phyloP scores from a whole-genome alignment of 768 basidiomycete genomes.

The Coprinellus micaceus region DNA sequence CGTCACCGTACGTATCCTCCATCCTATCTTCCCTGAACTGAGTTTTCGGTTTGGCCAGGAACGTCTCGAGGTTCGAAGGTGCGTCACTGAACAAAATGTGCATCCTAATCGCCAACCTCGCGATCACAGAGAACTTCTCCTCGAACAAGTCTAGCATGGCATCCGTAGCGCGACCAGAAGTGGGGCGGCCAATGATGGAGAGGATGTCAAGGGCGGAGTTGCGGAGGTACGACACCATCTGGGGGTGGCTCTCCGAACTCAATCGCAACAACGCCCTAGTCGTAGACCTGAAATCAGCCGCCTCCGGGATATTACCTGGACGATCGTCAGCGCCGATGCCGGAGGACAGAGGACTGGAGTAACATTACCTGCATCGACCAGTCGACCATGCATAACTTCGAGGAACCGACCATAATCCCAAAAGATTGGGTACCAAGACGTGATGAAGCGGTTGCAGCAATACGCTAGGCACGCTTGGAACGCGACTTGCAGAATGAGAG shows the following conservation, averaged over 20 bases:
- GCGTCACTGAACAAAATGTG: conserved; percentile 25
- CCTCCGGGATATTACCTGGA: conserved; percentile 15
- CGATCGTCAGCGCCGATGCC: not conserved
- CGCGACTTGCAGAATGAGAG: conserved; percentile 34
- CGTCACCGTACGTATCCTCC: conserved; percentile 27
- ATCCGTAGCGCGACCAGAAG: conserved; percentile 1
- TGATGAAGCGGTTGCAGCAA: conserved; percentile 36
- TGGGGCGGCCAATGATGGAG: conserved; percentile 11
- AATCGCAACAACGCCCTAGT: conserved; percentile 17
- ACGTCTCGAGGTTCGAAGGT: conserved; percentile 24
- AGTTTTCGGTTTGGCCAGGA: conserved; percentile 23
- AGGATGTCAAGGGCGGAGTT: conserved; percentile 3
- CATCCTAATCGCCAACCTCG: conserved; percentile 27
- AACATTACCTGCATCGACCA: conserved; percentile 33
- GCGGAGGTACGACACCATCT: conserved; percentile 10
- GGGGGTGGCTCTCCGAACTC: conserved; percentile 10
- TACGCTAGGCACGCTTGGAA: conserved; percentile 39
- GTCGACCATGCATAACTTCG: conserved; percentile 32
- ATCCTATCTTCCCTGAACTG: conserved; percentile 25
- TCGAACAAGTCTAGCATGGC: conserved; percentile 9
- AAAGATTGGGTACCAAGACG: conserved; percentile 40
- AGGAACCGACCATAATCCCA: conserved; percentile 41
- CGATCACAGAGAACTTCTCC: conserved; percentile 23
- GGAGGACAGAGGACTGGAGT: not conserved
- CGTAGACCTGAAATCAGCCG: conserved; percentile 24